These are phyloP conservation scores for Trichoderma sp. DNA, from an alignment of 2,329 filamentous ascomycete species.

Conservation along the genomic window DNA sequence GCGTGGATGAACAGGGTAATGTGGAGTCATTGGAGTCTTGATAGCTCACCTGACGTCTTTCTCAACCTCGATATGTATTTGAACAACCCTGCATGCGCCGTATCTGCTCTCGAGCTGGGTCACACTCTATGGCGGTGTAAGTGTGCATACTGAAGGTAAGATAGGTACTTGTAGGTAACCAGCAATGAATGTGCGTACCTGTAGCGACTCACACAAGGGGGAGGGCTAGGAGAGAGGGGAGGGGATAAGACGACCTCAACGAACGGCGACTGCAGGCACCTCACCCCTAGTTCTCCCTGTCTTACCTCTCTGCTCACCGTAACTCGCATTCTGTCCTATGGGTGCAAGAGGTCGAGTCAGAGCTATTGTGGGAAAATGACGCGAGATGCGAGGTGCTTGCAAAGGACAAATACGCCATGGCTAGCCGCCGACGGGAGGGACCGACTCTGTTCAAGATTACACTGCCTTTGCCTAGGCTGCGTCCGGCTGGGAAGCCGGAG, in stretches of 20 bases:
- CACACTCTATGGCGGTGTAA: too few species aligned
- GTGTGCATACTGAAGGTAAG: too few species aligned
- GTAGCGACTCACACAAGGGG: too few species aligned
- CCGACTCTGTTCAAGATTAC: constrained; percentile 8
- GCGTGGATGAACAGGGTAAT: not conserved
- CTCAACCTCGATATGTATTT: not conserved
- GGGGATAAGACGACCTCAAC: not conserved
- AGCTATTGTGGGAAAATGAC: constrained; percentile 13
- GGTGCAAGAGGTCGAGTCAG: not conserved
- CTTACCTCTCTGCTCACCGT: not conserved
- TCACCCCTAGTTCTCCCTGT: not conserved
- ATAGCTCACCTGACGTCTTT: too few species aligned
- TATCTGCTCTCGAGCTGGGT: too few species aligned
- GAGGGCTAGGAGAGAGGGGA: not conserved
- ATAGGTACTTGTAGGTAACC: too few species aligned
- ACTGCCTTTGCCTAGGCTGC: not conserved
- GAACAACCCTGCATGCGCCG: too few species aligned
- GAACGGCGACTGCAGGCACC: not conserved
- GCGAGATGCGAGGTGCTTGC: constrained; percentile 8
- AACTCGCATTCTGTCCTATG: not conserved
- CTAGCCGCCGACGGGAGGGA: not conserved
- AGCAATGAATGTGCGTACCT: too few species aligned
- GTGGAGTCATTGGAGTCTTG: not conserved
- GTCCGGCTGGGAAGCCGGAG: not conserved
- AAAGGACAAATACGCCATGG: constrained; percentile 3